These are phyloP conservation scores for Phytophthora boehmeriae DNA, from an alignment of 352 stramenopile genomes.

Conservation along the genomic window DNA sequence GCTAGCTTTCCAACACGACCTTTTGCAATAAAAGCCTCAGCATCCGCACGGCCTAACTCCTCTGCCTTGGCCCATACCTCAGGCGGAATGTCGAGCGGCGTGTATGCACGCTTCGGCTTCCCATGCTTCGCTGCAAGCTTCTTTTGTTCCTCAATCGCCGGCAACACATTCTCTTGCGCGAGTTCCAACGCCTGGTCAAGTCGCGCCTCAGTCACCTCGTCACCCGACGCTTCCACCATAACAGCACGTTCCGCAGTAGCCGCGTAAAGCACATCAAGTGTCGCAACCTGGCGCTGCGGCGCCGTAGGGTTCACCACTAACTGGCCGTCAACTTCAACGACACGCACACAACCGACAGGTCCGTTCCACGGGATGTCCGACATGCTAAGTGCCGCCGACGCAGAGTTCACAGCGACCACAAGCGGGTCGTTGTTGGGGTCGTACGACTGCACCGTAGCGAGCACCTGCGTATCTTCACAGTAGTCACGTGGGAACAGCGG, in stretches of 20 bases:
- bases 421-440: conserved; percentile 87
- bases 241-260: conserved; percentile 74
- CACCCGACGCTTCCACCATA: conserved; percentile 90
- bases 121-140: conserved; percentile 53
- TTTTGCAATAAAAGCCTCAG: conserved; percentile 39
- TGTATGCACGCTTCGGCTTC: conserved; percentile 77
- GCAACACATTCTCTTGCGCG: conserved; percentile 64
- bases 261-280: conserved; percentile 87
- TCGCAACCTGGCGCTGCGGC: conserved; percentile 69
- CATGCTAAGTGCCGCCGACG: conserved; percentile 83
- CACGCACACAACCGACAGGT: conserved; percentile 89
- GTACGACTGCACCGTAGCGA: conserved; percentile 89
- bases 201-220: conserved; percentile 74
- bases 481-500: conserved; percentile 95
- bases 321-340: conserved; percentile 84
- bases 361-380: conserved; percentile 91
- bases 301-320: conserved; percentile 93
- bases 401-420: conserved; percentile 89
- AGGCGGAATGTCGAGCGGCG: conserved; percentile 42
- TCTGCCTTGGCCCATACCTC: conserved; percentile 65
- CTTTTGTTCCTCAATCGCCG: conserved; percentile 69
- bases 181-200: conserved; percentile 81
- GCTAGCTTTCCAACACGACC: conserved; percentile 55
- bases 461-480: conserved; percentile 95
- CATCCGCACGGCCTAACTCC: conserved; percentile 57